Conservation (phyloP, 371 early-diverging fungal genomes). For the Coemansia sp. region DNA sequence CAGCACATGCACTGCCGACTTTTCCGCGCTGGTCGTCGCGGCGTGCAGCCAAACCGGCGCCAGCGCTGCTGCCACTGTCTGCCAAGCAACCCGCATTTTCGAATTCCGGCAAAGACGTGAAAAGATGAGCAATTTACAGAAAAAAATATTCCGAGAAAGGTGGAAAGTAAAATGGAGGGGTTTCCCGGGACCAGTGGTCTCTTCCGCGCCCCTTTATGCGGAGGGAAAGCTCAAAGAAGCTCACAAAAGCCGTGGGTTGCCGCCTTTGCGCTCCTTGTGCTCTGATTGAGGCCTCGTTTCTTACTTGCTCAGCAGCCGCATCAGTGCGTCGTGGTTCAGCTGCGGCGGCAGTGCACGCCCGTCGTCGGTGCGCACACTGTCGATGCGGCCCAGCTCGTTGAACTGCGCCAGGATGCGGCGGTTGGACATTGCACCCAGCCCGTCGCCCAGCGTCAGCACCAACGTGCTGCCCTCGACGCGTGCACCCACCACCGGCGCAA, state of each 20-base stretch:
- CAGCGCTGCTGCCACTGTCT: neutral
- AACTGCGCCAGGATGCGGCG: slow-evolving; percentile 42
- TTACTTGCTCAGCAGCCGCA: slow-evolving; percentile 37
- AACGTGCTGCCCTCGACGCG: slow-evolving; percentile 45
- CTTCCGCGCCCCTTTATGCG: neutral
- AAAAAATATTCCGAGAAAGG: neutral
- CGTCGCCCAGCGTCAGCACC: slow-evolving; percentile 42
- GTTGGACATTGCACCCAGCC: slow-evolving; percentile 43
- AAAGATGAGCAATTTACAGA: neutral
- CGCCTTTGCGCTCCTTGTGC: neutral
- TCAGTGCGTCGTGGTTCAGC: slow-evolving; percentile 36
- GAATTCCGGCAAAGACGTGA: neutral
- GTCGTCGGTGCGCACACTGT: slow-evolving; percentile 35
- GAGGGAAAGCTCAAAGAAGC: too few species aligned
- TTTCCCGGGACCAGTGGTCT: neutral
- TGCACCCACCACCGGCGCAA: slow-evolving; percentile 45
- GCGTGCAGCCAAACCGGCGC: slow-evolving; percentile 5
- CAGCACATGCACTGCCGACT: slow-evolving; percentile 50
- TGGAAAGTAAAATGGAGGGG: neutral
- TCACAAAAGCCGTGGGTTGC: neutral
- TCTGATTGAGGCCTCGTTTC: neutral
- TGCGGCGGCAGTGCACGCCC: slow-evolving; percentile 41
- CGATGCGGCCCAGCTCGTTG: slow-evolving; percentile 31
- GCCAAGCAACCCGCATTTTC: slow-evolving; percentile 1
- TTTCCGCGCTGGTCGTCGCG: slow-evolving; percentile 3